A percentile compares a stretch with the other conserved stretches of the same genome.
phyloP scores from a whole-genome alignment of 2,329 filamentous ascomycete species.

The Hymenotorrendiella dingleyae region DNA sequence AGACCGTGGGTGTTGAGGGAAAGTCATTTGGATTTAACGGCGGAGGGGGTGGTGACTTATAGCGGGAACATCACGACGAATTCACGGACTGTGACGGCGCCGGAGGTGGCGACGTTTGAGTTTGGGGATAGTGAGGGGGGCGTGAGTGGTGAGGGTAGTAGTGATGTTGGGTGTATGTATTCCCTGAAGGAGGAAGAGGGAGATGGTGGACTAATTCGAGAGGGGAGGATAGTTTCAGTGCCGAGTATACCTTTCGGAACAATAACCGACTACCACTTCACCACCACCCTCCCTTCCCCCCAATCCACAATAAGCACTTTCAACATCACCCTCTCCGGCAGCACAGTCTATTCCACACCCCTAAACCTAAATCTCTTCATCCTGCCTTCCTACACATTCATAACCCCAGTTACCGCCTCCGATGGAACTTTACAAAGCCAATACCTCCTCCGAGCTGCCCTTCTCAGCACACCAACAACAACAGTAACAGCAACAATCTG shows the following conservation, averaged over 20 bases:
- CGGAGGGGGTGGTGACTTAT: conserved; percentile 6
- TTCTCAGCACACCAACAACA: neutral
- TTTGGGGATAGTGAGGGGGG: neutral
- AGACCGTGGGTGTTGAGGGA: conserved; percentile 10
- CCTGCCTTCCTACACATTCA: conserved; percentile 9
- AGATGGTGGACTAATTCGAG: neutral
- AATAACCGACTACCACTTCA: neutral
- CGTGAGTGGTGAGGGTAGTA: neutral
- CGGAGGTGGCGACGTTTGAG: neutral
- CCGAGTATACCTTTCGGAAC: neutral
- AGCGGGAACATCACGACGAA: conserved; percentile 4
- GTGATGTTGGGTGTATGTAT: neutral
- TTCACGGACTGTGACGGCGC: neutral
- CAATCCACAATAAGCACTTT: conserved; percentile 10
- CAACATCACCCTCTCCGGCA: conserved; percentile 8
- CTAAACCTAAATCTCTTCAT: conserved; percentile 16
- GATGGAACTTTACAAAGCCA: neutral
- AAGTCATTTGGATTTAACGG: conserved; percentile 9
- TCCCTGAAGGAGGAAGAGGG: no score
- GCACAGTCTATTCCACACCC: conserved; percentile 9
- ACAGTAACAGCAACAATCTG: neutral
- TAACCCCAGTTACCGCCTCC: conserved; percentile 6
- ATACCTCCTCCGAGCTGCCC: neutral
- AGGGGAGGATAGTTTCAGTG: neutral
- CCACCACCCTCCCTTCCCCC: neutral